Percentiles rank a stretch among this genome's conserved stretches.
phyloP scores from a whole-genome alignment of 441 rosid species.

The Hura crepitans region DNA sequence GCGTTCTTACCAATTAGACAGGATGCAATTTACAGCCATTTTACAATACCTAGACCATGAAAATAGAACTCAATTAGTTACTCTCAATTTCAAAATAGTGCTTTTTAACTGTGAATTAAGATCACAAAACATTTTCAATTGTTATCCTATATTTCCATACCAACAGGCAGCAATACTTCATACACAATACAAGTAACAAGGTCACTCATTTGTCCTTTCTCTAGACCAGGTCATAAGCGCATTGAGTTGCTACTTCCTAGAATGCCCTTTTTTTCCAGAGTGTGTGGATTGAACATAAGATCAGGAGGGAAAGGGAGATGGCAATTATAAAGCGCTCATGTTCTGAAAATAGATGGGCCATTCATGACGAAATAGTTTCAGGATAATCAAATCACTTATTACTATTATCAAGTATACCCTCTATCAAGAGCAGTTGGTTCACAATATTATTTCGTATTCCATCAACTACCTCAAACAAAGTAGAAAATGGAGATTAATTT shows the following conservation, averaged over 20 bases:
- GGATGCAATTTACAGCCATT: not conserved
- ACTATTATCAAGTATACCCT: too few relatives aligned
- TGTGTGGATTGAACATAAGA: slow-evolving; percentile 20
- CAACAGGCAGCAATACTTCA: not conserved
- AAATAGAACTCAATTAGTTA: not conserved
- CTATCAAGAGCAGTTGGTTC: too few relatives aligned
- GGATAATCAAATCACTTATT: too few relatives aligned
- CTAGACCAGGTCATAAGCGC: not conserved
- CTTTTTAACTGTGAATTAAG: not conserved
- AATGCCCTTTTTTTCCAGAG: too few relatives aligned
- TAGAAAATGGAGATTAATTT: not conserved
- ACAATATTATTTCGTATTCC: too few relatives aligned
- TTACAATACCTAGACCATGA: not conserved
- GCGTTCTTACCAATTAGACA: not conserved
- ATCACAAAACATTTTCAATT: not conserved
- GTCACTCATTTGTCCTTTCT: not conserved
- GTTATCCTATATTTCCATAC: not conserved
- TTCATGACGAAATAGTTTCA: too few relatives aligned
- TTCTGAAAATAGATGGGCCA: too few relatives aligned
- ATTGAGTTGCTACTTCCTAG: not conserved
- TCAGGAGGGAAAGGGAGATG: too few relatives aligned
- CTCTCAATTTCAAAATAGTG: not conserved
- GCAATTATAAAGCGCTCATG: too few relatives aligned
- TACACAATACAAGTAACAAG: not conserved
- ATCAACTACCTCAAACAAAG: too few relatives aligned